These are phyloP conservation scores for Oryza glaberrima DNA, from an alignment of 176 grass and related monocot species.

Conservation along the genomic window DNA sequence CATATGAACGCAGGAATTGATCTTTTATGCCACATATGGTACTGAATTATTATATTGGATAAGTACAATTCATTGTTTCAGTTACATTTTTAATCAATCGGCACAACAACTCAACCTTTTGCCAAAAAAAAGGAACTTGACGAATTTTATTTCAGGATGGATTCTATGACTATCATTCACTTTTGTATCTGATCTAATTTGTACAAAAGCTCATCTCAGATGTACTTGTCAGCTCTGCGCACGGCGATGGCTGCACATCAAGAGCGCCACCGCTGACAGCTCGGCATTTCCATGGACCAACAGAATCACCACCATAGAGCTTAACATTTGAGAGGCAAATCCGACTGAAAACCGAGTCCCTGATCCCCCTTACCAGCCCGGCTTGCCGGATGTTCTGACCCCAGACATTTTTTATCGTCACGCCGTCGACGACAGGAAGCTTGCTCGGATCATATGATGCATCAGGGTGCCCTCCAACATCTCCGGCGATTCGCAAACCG, in stretches of 20 bases:
- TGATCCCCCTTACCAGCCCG: constrained; percentile 64
- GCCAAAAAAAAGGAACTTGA: not conserved
- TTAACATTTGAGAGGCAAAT: constrained; percentile 74
- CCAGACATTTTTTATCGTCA: constrained; percentile 67
- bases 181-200: constrained; percentile 32
- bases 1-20: not conserved
- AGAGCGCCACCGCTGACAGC: constrained; percentile 54
- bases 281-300: constrained; percentile 58
- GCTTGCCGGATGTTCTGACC: constrained; percentile 65
- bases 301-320: constrained; percentile 20
- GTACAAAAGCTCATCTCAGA: constrained; percentile 51
- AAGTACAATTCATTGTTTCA: not conserved
- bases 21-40: not conserved
- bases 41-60: not conserved
- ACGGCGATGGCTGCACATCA: constrained; percentile 63
- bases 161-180: constrained; percentile 15
- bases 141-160: not conserved
- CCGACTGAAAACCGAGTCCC: constrained; percentile 58
- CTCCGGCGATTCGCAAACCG: constrained; percentile 57
- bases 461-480: constrained; percentile 70
- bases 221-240: constrained; percentile 55
- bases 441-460: constrained; percentile 45
- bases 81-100: constrained; percentile 23
- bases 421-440: constrained; percentile 50
- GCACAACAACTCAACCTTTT: not conserved